Evolutionary conservation across 305 asterid genomes (phyloP).

Genomic region (Fraxinus baroniana): DNA sequence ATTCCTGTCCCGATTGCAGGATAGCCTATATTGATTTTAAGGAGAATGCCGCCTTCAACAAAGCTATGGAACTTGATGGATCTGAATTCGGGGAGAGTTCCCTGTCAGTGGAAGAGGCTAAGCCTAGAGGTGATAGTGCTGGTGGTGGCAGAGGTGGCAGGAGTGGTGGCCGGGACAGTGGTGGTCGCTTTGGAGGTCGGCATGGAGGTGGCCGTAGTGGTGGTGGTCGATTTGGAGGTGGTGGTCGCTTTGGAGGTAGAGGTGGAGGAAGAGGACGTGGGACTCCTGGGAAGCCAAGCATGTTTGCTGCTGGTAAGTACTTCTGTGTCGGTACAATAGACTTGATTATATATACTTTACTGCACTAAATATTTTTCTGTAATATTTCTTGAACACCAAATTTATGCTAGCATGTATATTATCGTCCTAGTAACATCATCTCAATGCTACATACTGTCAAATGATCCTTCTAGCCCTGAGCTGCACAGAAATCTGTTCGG

Average conservation of each 20-base stretch:
- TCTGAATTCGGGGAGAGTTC: conserved; percentile 42
- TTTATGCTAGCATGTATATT: not conserved
- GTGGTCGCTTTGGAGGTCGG: conserved; percentile 35
- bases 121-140: conserved; percentile 43
- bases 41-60: conserved; percentile 37
- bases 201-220: conserved; percentile 32
- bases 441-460: not conserved
- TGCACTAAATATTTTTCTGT: not conserved
- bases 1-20: conserved; percentile 35
- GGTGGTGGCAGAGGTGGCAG: conserved; percentile 39
- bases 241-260: conserved; percentile 33
- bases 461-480: not conserved
- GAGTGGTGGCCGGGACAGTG: conserved; percentile 32
- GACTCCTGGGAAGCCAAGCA: conserved; percentile 35
- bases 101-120: conserved; percentile 64
- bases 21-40: conserved; percentile 63
- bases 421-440: not conserved
- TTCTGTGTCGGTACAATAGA: not conserved
- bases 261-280: conserved; percentile 48
- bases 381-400: too few species aligned
- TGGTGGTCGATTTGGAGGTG: conserved; percentile 30
- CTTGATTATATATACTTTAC: not conserved
- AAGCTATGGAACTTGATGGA: conserved; percentile 62
- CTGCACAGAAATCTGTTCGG: not conserved
- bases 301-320: conserved; percentile 30